A percentile compares a stretch with the other conserved stretches of the same genome.
Evolutionary conservation across 495 filamentous ascomycete genomes (phyloP).

Genomic region (Massariosphaeria phaeospora): DNA sequence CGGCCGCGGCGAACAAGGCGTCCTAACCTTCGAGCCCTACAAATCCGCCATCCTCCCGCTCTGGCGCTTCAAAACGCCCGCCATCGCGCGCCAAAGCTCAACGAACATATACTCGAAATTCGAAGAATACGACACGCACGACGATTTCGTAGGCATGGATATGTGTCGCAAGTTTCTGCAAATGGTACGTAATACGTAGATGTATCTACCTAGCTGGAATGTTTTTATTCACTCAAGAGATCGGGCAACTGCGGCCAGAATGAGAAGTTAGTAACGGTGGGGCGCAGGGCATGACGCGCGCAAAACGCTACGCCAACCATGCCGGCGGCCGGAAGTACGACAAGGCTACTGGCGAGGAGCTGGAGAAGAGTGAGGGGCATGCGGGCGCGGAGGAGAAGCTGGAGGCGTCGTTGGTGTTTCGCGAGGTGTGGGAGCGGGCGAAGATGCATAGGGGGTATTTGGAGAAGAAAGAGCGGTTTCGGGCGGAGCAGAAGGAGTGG

Average conservation of each 20-base stretch:
- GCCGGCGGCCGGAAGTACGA: constrained; percentile 49
- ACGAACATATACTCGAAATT: constrained; percentile 42
- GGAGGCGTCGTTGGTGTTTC: constrained; percentile 39
- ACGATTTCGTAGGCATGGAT: constrained; percentile 54
- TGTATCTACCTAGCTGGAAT: too few relatives aligned
- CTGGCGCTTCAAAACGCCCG: constrained; percentile 48
- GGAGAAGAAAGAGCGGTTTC: constrained; percentile 41
- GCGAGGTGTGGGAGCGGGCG: constrained; percentile 44
- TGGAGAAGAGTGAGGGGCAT: constrained; percentile 32
- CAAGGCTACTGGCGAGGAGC: constrained; percentile 32
- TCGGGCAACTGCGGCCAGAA: too few relatives aligned
- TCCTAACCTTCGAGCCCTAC: constrained; percentile 52
- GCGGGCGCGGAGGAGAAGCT: constrained; percentile 36
- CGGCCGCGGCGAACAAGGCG: constrained; percentile 50
- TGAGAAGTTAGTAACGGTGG: too few relatives aligned
- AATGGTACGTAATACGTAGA: constrained; percentile 38
- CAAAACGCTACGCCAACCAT: constrained; percentile 49
- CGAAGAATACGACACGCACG: constrained; percentile 39
- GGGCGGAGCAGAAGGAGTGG: constrained; percentile 43
- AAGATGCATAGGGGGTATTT: constrained; percentile 42
- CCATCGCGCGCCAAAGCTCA: constrained; percentile 43
- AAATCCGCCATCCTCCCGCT: constrained; percentile 49
- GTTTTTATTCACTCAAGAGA: too few relatives aligned
- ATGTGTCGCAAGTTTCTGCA: constrained; percentile 53
- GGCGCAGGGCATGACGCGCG: constrained; percentile 48